Conservation (phyloP, 176 grass and related monocot species). For the Oryza nivara region DNA sequence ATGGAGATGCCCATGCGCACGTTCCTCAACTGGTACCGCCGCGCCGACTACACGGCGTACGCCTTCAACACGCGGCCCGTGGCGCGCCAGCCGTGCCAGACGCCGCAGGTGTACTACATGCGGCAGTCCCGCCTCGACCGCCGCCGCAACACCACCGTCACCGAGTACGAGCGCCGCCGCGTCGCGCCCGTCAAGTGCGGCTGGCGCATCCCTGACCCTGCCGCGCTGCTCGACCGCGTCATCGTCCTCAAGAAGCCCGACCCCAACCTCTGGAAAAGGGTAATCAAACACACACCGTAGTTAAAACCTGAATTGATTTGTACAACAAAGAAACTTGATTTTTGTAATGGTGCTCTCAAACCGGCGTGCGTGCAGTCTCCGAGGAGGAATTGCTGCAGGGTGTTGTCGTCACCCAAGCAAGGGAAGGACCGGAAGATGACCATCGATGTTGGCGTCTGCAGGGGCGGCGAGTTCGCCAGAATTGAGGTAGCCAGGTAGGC, state of each 20-base stretch:
- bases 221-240: conserved; percentile 50
- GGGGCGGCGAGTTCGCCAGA: conserved; percentile 44
- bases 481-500: conserved; percentile 34
- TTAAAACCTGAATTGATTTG: neutral
- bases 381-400: conserved; percentile 69
- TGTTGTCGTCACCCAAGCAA: conserved; percentile 47
- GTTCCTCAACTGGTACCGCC: conserved; percentile 67
- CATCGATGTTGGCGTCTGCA: conserved; percentile 54
- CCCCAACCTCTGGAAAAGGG: conserved; percentile 56
- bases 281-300: neutral
- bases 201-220: conserved; percentile 52
- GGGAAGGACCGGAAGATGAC: conserved; percentile 42
- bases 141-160: conserved; percentile 46
- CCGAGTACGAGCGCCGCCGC: conserved; percentile 49
- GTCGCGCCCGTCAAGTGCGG: conserved; percentile 37
- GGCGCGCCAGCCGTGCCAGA: conserved; percentile 56
- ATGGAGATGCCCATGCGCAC: conserved; percentile 72
- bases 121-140: conserved; percentile 39
- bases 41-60: conserved; percentile 64
- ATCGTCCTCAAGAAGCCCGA: conserved; percentile 62
- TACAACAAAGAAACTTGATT: neutral
- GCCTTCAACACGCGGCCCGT: conserved; percentile 66
- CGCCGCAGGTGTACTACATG: conserved; percentile 58
- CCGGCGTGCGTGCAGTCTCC: conserved; percentile 43
- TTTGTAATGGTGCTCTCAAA: neutral